Conservation (phyloP, 2,329 filamentous ascomycete species). For the Waltergamsia citrina region DNA sequence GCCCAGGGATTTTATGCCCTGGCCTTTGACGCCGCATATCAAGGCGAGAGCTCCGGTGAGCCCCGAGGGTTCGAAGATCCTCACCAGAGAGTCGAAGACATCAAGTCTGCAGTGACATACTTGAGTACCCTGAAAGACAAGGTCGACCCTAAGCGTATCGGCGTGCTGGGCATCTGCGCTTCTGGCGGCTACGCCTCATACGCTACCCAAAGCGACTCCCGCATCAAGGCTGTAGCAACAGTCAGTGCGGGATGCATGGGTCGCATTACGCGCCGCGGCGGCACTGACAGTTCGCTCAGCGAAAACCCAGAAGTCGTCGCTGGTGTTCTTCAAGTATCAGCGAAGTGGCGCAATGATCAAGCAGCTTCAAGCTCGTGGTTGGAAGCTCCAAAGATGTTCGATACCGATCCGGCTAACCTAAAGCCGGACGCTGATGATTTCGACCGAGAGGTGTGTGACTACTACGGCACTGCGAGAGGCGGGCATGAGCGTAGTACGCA, state of each 20-base stretch:
- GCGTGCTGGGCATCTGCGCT: slow-evolving; percentile 26
- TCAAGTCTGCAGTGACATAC: slow-evolving; percentile 22
- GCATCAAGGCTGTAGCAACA: slow-evolving; percentile 26
- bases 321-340: too few relatives aligned
- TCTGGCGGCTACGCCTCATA: slow-evolving; percentile 23
- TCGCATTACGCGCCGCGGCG: slow-evolving; percentile 11
- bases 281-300: too few relatives aligned
- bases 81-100: slow-evolving; percentile 23
- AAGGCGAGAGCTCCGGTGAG: slow-evolving; percentile 22
- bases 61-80: slow-evolving; percentile 26
- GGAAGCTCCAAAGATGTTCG: neutral
- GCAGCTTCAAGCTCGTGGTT: neutral
- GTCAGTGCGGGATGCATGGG: slow-evolving; percentile 18
- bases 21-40: slow-evolving; percentile 24
- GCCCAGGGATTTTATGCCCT: slow-evolving; percentile 20
- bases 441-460: slow-evolving; percentile 5
- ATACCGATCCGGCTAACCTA: neutral
- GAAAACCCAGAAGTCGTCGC: neutral
- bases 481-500: slow-evolving; percentile 5
- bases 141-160: slow-evolving; percentile 22
- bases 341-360: neutral
- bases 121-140: slow-evolving; percentile 12
- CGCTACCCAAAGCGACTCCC: slow-evolving; percentile 22
- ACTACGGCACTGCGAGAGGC: slow-evolving; percentile 8
- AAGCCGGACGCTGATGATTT: neutral